Base-by-base conservation (phyloP, 805 yeast species). In the Starmerella floris region DNA sequence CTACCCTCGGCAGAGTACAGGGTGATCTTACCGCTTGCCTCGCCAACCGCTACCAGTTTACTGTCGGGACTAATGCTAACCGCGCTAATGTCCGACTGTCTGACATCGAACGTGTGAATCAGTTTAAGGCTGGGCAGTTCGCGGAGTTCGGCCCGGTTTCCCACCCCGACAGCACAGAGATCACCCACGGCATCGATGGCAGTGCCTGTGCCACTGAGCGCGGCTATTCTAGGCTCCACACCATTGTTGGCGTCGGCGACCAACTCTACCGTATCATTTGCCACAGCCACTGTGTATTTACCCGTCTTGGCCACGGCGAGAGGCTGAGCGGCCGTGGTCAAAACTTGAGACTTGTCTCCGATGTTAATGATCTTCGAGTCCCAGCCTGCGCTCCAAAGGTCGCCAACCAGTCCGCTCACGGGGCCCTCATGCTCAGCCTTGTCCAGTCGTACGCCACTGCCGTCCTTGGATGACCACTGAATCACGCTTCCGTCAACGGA, bases 11-110 rank as follows among this genome's bases (percentile, higher is more conserved):
- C n/a, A 49, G 74, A 69, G 61, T 74, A 84, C 30, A 87, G 67
- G n/a, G 78, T 62, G 50, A 85, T 83, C 60, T 88, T 91, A 27
- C 98, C 98, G 41, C 79, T 68, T 4, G 69, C 68, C 55, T 87
- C 96, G 40, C 95, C 96, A 22, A 79, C 81, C 1, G 97, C 97
- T 16, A 80, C 67, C 46, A 64, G 72, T 43, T 67, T 60, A 6
- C 74, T 81, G 52, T 77, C 68, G 3, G 84, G 88, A 1, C 95
- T 83, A 23, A 83, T 72, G 11, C 76, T 64, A 37, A 82, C 66
- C 41, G 66, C 65, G 2, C 82, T 69, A 15, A 85, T 81, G 10
- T 73, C 68, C 3, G 84, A 70, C 45, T 83, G 72, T 46, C 75
- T 62, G 11, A 71, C 59, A 38, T 64, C 72, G 50, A 60, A 68